Percentiles rank a stretch among this genome's conserved stretches.
Conservation (phyloP, 768 basidiomycete species). For the Kwoniella dendrophila region DNA sequence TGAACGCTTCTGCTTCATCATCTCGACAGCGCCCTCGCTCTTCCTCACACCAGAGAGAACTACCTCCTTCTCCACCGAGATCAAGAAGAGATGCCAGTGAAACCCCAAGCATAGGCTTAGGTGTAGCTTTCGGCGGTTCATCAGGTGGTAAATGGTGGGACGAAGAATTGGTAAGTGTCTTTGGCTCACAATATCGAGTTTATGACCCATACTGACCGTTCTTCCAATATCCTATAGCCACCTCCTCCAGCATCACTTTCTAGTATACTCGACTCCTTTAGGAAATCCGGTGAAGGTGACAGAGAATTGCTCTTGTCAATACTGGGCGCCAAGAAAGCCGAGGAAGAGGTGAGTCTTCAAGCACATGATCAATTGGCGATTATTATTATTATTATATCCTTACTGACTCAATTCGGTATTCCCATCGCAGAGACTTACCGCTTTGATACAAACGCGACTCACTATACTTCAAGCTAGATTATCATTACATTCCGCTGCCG, state of each 20-base stretch:
- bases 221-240: conserved; percentile 30
- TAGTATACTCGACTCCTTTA: conserved; percentile 84
- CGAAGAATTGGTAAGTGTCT: conserved; percentile 45
- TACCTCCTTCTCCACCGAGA: conserved; percentile 43
- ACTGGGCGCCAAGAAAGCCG: conserved; percentile 87
- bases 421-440: conserved; percentile 45
- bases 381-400: no score
- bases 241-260: conserved; percentile 76
- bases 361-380: background rate
- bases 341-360: conserved; percentile 73
- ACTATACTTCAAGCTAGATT: conserved; percentile 53
- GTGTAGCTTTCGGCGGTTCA: conserved; percentile 40
- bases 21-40: conserved; percentile 6
- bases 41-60: conserved; percentile 10
- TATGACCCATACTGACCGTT: conserved; percentile 12
- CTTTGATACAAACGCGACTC: conserved; percentile 52
- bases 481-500: conserved; percentile 43
- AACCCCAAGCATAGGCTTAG: conserved; percentile 37
- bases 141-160: conserved; percentile 52
- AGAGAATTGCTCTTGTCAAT: conserved; percentile 87
- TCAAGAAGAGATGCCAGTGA: conserved; percentile 42
- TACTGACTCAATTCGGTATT: background rate
- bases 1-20: background rate
- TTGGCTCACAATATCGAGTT: background rate
- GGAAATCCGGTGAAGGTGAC: conserved; percentile 83